Conservation (phyloP, 2,329 filamentous ascomycete species). For the Ophiostoma triangulosporum region DNA sequence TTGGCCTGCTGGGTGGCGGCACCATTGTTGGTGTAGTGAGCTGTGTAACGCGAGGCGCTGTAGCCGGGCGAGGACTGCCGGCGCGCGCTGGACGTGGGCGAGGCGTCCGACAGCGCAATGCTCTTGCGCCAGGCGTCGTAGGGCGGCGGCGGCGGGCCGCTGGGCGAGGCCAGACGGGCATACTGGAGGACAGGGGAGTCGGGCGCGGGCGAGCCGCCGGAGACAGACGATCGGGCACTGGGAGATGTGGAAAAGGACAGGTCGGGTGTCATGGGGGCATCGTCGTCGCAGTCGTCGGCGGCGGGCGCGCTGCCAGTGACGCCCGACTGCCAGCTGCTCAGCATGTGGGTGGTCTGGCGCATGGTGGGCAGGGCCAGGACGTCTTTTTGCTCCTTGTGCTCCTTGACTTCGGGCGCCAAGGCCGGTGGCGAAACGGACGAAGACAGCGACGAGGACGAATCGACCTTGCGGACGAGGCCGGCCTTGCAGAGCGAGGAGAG, state of each 20-base stretch:
- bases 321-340: constrained; percentile 10
- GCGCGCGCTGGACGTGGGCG: background rate
- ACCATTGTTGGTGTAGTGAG: background rate
- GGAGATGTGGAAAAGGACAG: constrained; percentile 4
- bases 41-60: background rate
- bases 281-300: background rate
- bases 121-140: constrained; percentile 10
- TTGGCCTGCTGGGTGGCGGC: background rate
- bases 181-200: background rate
- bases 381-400: background rate
- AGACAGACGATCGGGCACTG: constrained; percentile 9
- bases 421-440: background rate
- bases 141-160: constrained; percentile 8
- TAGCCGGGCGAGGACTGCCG: background rate
- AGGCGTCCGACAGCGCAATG: background rate
- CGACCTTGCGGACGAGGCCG: background rate
- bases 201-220: constrained; percentile 1
- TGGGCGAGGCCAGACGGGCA: constrained; percentile 1
- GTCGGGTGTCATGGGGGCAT: constrained; percentile 3
- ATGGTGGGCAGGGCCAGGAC: constrained; percentile 12
- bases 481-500: constrained; percentile 9
- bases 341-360: constrained; percentile 13
- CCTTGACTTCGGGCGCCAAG: too few species aligned
- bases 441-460: background rate
- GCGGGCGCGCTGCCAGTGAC: background rate